Evolutionary conservation across 148 eudicot genomes (phyloP).

Genomic region (Camellia japonica): DNA sequence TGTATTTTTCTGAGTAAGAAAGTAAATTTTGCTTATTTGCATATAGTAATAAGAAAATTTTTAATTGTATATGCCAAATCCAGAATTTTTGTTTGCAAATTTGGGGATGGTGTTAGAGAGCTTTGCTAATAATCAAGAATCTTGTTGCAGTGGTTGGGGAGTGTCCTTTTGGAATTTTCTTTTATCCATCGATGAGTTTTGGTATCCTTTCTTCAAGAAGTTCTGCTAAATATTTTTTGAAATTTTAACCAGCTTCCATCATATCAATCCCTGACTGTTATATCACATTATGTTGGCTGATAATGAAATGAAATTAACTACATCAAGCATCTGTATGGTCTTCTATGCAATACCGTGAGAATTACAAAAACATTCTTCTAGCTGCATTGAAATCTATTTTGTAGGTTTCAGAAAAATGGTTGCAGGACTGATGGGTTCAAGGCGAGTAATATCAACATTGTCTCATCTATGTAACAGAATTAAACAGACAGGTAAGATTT

Average conservation of each 20-base stretch:
- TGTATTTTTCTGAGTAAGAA: too few relatives aligned
- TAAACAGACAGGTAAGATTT: constrained; percentile 38
- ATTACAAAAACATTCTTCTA: neutral
- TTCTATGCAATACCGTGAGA: constrained; percentile 8
- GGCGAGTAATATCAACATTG: constrained; percentile 33
- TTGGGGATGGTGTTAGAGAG: neutral
- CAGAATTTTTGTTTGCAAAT: neutral
- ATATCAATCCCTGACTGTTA: neutral
- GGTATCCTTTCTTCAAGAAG: neutral
- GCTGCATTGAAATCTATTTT: neutral
- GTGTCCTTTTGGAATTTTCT: neutral
- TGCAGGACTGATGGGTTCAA: constrained; percentile 11
- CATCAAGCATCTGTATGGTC: neutral
- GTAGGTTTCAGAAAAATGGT: constrained; percentile 13
- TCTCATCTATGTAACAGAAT: constrained; percentile 34
- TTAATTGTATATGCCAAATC: too few relatives aligned
- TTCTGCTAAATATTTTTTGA: neutral
- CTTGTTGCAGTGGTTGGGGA: too few relatives aligned
- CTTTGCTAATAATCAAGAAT: neutral
- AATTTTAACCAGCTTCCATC: neutral
- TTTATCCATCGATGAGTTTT: neutral
- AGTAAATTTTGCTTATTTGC: too few relatives aligned
- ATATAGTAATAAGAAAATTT: too few relatives aligned
- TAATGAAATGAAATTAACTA: neutral
- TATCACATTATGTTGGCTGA: neutral